Evolutionary conservation across 257 asterid species (phyloP).

Genomic region (Solanum chilense): DNA sequence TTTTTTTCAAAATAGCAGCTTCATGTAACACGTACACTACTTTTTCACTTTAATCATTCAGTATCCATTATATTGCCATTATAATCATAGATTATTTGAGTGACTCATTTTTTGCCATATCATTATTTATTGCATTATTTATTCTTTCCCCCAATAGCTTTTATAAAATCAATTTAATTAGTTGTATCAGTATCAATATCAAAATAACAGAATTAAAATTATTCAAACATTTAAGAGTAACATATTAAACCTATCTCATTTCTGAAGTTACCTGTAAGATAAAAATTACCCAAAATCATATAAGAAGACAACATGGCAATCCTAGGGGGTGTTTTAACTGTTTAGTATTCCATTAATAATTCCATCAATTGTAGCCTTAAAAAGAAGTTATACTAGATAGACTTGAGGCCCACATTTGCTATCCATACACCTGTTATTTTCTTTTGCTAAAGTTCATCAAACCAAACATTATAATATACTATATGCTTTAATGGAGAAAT

Average conservation of each 20-base stretch:
- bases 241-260: not conserved
- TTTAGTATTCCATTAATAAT: not conserved
- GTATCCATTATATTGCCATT: not conserved
- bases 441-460: not conserved
- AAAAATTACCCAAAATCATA: not conserved
- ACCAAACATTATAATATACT: not conserved
- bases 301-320: too few relatives aligned
- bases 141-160: not conserved
- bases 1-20: not conserved
- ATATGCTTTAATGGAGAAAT: not conserved
- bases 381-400: not conserved
- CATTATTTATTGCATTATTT: not conserved
- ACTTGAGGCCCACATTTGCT: not conserved
- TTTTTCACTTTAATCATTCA: not conserved
- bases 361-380: not conserved
- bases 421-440: not conserved
- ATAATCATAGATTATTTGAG: not conserved
- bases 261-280: fast-evolving
- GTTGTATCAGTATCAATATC: not conserved
- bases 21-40: not conserved
- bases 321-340: not conserved
- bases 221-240: not conserved
- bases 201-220: not conserved
- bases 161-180: not conserved
- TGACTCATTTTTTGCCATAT: not conserved